Evolutionary conservation across 2,329 filamentous ascomycete genomes (phyloP).

Genomic region (Pleoardoris graminearum): DNA sequence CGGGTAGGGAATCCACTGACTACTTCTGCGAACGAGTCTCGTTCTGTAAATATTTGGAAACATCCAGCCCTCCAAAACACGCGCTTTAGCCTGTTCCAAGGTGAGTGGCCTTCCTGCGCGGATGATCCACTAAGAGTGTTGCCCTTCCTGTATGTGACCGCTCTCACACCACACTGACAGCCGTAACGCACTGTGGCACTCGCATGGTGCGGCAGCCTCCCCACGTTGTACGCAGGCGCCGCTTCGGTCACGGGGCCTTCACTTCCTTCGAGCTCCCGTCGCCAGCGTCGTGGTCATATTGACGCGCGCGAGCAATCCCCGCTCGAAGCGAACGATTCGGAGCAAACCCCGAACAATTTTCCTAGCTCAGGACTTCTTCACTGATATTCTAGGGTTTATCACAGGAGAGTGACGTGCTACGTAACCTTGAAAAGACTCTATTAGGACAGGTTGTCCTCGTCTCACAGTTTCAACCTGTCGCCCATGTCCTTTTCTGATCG

Average conservation of each 20-base stretch:
- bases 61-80: no score
- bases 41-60: no score
- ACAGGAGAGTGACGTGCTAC: background rate
- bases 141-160: background rate
- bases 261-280: background rate
- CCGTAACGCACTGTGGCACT: background rate
- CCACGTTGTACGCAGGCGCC: background rate
- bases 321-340: background rate
- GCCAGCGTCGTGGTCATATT: background rate
- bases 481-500: background rate
- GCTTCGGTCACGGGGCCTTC: background rate
- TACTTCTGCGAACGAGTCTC: no score
- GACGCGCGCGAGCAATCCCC: background rate
- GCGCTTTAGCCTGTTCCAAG: no score
- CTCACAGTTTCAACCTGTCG: slow-evolving; percentile 9
- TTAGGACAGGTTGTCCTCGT: background rate
- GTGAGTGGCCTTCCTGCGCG: no score
- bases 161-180: background rate
- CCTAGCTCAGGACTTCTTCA: background rate
- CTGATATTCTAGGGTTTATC: background rate
- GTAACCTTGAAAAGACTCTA: background rate
- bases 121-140: no score
- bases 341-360: background rate
- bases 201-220: background rate
- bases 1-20: no score